Base-by-base conservation (phyloP, 1,139 yeast genomes). In the Suhomyces bribrorum region DNA sequence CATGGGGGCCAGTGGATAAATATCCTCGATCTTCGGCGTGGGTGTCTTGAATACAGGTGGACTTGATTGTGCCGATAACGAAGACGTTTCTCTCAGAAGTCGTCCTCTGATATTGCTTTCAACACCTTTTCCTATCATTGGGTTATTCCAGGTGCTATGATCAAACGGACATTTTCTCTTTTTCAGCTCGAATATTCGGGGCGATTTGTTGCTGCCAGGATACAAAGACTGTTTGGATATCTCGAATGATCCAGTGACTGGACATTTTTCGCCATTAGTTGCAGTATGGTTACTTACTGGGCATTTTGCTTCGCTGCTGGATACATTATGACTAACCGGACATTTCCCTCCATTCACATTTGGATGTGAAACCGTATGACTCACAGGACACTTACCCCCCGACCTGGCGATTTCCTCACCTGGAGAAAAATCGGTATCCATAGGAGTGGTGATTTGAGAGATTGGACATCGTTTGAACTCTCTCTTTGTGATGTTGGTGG, bases 91-190 rank as follows among this genome's bases (percentile, higher is more conserved):
- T 13, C 22, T 24, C 9, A 23, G 31, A 2, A 32, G 7, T 25
- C 34, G 48, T 9, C 56, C 59, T 29, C 60, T 34, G n/a, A 62
- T 45, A 38, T 62, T 57, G 36, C 67, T 62, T 34, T 62, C 67
- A n/a, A 56, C 46, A 2, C 54, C 54, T 18, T 46, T 48, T 5
- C 56, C 47, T 13, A 43, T 37, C 9, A 50, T 38, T 7, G 49
- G 41, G 25, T 44, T 49, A 14, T 40, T 41, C 38, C 55, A 40
- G 3, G 54, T 38, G 3, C 54, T 49, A 44, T 65, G 69, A 41
- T 62, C 65, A 46, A 64, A 59, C 5, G 72, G 71, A 48, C 69
- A 66, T 41, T 60, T 62, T 13, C 64, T 48, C 36, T 53, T 49
- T 20, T 34, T 45, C 34, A 32, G 36, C 9, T 37, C 34, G 11